Evolutionary conservation across 228 moss, liverwort and hornwort species (phyloP).

Genomic region (Sphagnum magellanicum): DNA sequence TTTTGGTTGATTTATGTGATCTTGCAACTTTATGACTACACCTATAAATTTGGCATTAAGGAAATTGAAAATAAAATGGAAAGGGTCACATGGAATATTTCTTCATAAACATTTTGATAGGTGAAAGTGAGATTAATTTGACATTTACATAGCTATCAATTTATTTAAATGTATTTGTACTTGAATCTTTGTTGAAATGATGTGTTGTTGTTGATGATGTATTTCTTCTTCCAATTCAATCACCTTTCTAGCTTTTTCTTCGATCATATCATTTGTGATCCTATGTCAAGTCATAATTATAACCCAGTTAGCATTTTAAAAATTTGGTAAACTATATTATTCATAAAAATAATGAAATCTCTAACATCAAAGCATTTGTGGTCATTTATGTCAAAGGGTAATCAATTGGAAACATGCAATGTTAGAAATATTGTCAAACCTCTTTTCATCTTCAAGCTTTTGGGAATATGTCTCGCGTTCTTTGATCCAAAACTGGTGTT

Average conservation of each 20-base stretch:
- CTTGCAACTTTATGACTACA: not conserved
- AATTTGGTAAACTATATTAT: no score
- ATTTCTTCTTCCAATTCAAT: conserved; percentile 64
- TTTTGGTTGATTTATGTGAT: no score
- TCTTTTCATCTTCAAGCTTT: conserved; percentile 60
- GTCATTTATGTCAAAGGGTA: no score
- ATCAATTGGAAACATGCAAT: no score
- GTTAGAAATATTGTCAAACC: conserved; percentile 15
- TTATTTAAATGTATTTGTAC: conserved; percentile 12
- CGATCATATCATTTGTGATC: conserved; percentile 63
- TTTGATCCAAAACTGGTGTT: conserved; percentile 73
- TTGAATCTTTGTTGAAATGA: conserved; percentile 60
- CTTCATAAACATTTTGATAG: not conserved
- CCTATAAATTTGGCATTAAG: not conserved
- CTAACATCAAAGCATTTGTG: no score
- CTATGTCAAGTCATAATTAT: conserved; percentile 14
- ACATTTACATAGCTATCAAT: not conserved
- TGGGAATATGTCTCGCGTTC: conserved; percentile 41
- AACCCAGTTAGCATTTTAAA: no score
- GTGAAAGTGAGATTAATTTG: not conserved
- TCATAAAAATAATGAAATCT: no score
- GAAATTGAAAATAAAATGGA: not conserved
- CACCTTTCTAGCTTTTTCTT: conserved; percentile 38
- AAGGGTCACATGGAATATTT: not conserved
- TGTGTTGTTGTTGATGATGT: conserved; percentile 34